Evolutionary conservation across 2,329 filamentous ascomycete species (phyloP).

Genomic region (Fusarium staphyleae): DNA sequence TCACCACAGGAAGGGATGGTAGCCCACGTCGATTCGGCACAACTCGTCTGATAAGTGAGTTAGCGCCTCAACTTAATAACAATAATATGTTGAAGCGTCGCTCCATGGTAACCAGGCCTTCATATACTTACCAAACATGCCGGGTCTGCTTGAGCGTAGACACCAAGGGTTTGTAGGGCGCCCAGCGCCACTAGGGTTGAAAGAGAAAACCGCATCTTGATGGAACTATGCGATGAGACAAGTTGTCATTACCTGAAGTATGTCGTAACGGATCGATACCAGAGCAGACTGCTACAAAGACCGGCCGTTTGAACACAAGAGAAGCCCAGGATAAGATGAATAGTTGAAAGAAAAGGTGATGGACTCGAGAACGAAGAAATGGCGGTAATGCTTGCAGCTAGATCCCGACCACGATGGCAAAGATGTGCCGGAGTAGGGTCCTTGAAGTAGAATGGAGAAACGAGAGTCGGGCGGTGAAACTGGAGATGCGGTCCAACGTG

Average conservation of each 20-base stretch:
- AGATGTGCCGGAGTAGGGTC: conserved; percentile 9
- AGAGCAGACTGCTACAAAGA: background rate
- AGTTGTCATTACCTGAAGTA: conserved; percentile 5
- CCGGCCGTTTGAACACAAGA: background rate
- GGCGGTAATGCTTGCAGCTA: conserved; percentile 16
- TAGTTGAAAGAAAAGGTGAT: background rate
- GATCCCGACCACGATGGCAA: conserved; percentile 4
- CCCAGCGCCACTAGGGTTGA: conserved; percentile 42
- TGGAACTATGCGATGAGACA: conserved; percentile 1
- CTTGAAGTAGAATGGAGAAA: conserved; percentile 25
- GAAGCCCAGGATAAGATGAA: background rate
- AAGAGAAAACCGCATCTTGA: conserved; percentile 42
- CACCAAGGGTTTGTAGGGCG: conserved; percentile 38
- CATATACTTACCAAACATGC: conserved; percentile 45
- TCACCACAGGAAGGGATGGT: no score
- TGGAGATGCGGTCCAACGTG: conserved; percentile 29
- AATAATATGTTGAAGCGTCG: background rate
- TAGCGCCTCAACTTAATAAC: conserved; percentile 2
- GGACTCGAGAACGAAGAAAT: background rate
- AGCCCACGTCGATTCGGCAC: conserved; percentile 2
- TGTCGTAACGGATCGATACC: background rate
- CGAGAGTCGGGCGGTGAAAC: conserved; percentile 21
- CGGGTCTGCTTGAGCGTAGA: conserved; percentile 28
- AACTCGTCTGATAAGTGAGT: conserved; percentile 21
- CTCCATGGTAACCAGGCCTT: no score